Evolutionary conservation across 305 asterid genomes (phyloP).

Genomic region (Nicotiana rustica): DNA sequence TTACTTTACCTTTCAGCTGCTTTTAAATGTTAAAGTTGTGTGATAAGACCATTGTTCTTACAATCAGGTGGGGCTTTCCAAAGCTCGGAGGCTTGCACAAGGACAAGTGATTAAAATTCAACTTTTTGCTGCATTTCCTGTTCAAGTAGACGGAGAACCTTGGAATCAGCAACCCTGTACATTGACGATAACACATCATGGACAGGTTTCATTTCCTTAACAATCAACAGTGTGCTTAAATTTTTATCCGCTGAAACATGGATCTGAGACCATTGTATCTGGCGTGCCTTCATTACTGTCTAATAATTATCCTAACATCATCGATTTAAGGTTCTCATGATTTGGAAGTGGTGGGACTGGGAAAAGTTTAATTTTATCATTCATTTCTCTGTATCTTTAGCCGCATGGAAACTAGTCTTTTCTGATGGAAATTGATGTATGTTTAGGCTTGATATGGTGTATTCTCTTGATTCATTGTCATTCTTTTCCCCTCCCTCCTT

Average conservation of each 20-base stretch:
- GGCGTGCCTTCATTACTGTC: neutral
- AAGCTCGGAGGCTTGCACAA: constrained; percentile 92
- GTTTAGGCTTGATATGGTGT: constrained; percentile 19
- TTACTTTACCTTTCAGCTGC: neutral
- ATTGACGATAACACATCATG: constrained; percentile 81
- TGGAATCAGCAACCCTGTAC: constrained; percentile 94
- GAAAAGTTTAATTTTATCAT: neutral
- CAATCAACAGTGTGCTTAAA: neutral
- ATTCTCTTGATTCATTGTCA: constrained; percentile 2
- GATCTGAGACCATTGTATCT: neutral
- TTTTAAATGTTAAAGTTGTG: neutral
- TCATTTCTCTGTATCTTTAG: neutral
- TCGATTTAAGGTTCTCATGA: neutral
- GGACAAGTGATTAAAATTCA: constrained; percentile 92
- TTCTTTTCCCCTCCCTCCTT: no score
- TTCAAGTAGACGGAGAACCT: constrained; percentile 97
- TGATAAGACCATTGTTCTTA: neutral
- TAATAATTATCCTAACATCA: neutral
- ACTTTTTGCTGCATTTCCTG: constrained; percentile 82
- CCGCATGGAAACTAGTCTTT: neutral
- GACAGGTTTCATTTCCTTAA: constrained; percentile 66
- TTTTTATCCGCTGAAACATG: neutral
- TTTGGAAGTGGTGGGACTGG: constrained; percentile 12
- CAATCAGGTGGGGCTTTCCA: constrained; percentile 83
- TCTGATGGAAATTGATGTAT: neutral